Evolutionary conservation across 768 basidiomycete species (phyloP), one percentile per base, ranked within the genome.

Genomic region (Naganishia vishniacii): DNA sequence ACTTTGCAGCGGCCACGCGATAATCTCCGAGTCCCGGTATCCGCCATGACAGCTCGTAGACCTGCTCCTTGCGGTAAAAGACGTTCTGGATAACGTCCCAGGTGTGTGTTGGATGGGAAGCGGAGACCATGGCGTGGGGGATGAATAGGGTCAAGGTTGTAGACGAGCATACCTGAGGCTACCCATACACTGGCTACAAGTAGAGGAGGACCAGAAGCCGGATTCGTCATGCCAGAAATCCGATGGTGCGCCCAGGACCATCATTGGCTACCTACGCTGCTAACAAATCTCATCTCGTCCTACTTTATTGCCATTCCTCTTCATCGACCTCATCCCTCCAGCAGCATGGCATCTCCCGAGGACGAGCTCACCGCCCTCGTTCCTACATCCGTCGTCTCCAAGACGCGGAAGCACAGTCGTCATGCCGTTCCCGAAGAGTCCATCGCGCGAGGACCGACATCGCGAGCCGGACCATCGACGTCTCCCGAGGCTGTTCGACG

Each of bases 41-140:
- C 71, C 87, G 88, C 70, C 87, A 91, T 13, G 84, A 81, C 61
- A 90, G 84, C 0, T 87, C 84, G 74, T 97, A 98, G 25, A 91
- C 81, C 67, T 88, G 87, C 69, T 91, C 85, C 61, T 87, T 77
- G 53, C 80, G 73, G 66, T 97, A 97, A 80, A 95, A 98, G 32
- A 87, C 88, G 70, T 75, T 86, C 84, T 86, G 73, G 48, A 95
- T 89, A 45, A 92, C 84, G 76, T 93, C 86, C 94, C 94, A 56
- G 20, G 53, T 37, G 31, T 56, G 53, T 40, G 53, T 56, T 23
- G 53, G 53, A 26, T 56, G 53, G 3, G 53, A 56, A 26, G 37
- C 53, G 32, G 53, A 56, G 23, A 56, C 53, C 53, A 56, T 56
- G 32, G 32, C 16, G 9, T 8, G 11, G 7, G 42, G 18, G n/a